Conservation (phyloP, 1,284 basidiomycete species). For the Boletus semigastroideus region DNA sequence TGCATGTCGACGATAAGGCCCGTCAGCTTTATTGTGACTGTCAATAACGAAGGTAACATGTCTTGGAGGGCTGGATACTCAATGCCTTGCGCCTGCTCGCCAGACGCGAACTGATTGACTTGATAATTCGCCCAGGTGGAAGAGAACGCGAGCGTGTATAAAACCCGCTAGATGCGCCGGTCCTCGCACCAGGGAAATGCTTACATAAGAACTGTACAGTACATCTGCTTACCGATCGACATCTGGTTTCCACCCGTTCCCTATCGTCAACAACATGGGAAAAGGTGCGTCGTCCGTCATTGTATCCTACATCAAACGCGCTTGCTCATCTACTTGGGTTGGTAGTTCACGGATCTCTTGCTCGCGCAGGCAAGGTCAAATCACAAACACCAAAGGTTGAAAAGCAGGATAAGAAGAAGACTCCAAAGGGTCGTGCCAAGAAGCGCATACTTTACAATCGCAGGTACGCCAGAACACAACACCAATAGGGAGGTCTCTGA, state of each 20-base stretch:
- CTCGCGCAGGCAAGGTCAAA: slow-evolving; percentile 99
- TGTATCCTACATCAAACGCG: background rate
- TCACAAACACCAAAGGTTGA: slow-evolving; percentile 97
- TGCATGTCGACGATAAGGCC: slow-evolving; percentile 85
- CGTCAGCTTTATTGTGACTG: background rate
- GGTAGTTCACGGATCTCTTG: slow-evolving; percentile 97
- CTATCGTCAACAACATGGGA: slow-evolving; percentile 59
- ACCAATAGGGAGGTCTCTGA: slow-evolving; percentile 1
- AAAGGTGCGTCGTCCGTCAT: slow-evolving; percentile 47
- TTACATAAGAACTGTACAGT: slow-evolving; percentile 29
- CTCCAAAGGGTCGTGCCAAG: slow-evolving; percentile 93
- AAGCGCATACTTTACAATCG: slow-evolving; percentile 95
- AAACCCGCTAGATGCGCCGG: too few species aligned
- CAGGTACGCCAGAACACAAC: slow-evolving; percentile 54
- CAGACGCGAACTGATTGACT: slow-evolving; percentile 85
- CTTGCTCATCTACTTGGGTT: background rate
- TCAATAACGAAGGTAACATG: slow-evolving; percentile 33
- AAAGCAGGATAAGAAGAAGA: slow-evolving; percentile 98
- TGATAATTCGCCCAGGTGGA: slow-evolving; percentile 69
- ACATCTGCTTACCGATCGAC: background rate
- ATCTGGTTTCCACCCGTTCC: slow-evolving; percentile 5
- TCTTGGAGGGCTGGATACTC: slow-evolving; percentile 69
- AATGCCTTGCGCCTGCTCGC: slow-evolving; percentile 82
- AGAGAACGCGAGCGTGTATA: too few species aligned
- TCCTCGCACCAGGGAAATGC: too few species aligned